Evolutionary conservation across 495 filamentous ascomycete species (phyloP).

Genomic region (Neurospora sp.): DNA sequence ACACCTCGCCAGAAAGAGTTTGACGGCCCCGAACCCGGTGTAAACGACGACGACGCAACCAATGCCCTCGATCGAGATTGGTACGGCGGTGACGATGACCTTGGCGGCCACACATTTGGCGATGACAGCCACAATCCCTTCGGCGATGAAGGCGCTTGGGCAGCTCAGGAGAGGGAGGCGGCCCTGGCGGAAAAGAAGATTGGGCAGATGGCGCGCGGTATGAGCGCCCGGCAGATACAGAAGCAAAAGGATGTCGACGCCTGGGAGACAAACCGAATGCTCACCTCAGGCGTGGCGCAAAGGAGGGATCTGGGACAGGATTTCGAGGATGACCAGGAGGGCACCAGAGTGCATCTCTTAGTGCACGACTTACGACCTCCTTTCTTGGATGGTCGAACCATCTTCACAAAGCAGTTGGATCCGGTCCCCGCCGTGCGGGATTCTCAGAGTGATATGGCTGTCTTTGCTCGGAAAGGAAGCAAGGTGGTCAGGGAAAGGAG

Average conservation of each 20-base stretch:
- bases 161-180: conserved; percentile 57
- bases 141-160: conserved; percentile 49
- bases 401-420: conserved; percentile 96
- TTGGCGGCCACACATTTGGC: conserved; percentile 60
- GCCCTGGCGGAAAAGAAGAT: conserved; percentile 66
- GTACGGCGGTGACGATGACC: conserved; percentile 70
- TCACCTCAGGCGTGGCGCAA: conserved; percentile 91
- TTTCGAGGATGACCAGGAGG: conserved; percentile 87
- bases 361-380: conserved; percentile 93
- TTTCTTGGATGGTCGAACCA: conserved; percentile 86
- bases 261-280: conserved; percentile 98
- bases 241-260: conserved; percentile 92
- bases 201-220: conserved; percentile 41
- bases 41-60: conserved; percentile 34
- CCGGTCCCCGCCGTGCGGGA: conserved; percentile 89
- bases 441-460: conserved; percentile 96
- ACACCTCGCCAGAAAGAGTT: conserved; percentile 44
- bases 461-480: conserved; percentile 94
- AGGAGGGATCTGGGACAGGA: conserved; percentile 68
- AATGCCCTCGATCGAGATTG: conserved; percentile 78
- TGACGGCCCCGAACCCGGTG: conserved; percentile 40
- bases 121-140: conserved; percentile 56
- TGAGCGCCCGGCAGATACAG: conserved; percentile 63
- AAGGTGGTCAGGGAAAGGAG: conserved; percentile 83
- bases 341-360: conserved; percentile 78